phyloP scores from a whole-genome alignment of 352 stramenopile species.

The Phytophthora colocasiae region DNA sequence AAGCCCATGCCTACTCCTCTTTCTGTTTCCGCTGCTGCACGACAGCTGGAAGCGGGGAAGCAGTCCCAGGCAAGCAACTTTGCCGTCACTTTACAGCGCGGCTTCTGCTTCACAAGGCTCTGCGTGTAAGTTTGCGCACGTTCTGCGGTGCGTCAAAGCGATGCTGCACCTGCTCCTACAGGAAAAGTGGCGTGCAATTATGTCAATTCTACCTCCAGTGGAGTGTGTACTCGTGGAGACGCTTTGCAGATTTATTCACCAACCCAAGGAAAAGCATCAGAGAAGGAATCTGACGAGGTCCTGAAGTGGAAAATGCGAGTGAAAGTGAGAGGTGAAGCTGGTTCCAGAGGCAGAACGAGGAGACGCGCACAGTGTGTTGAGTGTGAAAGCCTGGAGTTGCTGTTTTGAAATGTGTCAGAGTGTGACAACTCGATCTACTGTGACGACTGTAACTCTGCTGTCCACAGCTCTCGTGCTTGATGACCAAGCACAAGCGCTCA shows the following conservation, averaged over 20 bases:
- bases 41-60: constrained; percentile 31
- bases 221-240: constrained; percentile 59
- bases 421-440: constrained; percentile 76
- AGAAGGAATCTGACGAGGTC: neutral
- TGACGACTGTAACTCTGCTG: constrained; percentile 58
- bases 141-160: constrained; percentile 39
- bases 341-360: constrained; percentile 22
- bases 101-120: constrained; percentile 49
- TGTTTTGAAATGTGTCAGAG: constrained; percentile 55
- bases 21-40: constrained; percentile 5
- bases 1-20: constrained; percentile 3
- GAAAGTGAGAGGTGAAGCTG: constrained; percentile 7
- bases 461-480: constrained; percentile 72
- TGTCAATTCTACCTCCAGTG: constrained; percentile 64
- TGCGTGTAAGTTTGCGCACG: constrained; percentile 52
- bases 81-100: constrained; percentile 67
- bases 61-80: constrained; percentile 42
- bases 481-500: constrained; percentile 59
- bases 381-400: constrained; percentile 60
- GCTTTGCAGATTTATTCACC: constrained; percentile 59
- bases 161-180: constrained; percentile 10
- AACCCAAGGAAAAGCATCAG: constrained; percentile 8
- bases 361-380: constrained; percentile 64
- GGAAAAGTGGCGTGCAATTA: constrained; percentile 35
- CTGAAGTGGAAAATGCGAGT: constrained; percentile 1